Base-by-base conservation (phyloP, 164 flowering plant species). In the Santalum album region DNA sequence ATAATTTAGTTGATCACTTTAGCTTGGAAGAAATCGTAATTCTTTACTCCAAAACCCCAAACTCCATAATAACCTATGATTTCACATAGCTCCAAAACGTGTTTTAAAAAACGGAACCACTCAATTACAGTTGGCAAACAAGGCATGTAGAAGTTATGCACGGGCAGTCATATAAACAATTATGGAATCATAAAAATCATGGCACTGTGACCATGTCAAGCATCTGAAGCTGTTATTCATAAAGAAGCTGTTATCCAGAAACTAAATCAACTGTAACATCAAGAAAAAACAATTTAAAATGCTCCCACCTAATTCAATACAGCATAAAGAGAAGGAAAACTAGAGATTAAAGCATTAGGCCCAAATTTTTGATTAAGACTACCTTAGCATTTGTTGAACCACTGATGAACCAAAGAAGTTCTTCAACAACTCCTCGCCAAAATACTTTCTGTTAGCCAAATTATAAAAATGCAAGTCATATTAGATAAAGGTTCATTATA, bases 351-450 rank as follows among this genome's bases (percentile, higher is more conserved):
- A 29, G 6, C 4, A 4, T 9, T 29, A 29, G 34, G 34, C 9
- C 34, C 34, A 29, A 4, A 29, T 29, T 4, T 29, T 9, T 9
- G 9, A 29, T 29, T 3, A 4, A 29, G 9, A 29, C 9, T 29
- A 91, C 98, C 92, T 81, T 91, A 14, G 92, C 95, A 76, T 74
- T 91, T 47, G 96, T 91, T 32, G 98, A 88, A 32, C 98, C 98
- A 67, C 96, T 91, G 59, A 91, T 81, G 72, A 86, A 91, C 98
- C 98, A 91, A 67, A 91, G 56, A 49, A 91, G 84, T 68, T 91
- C 98, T 71, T 91, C 96, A 65, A 91, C 95, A 65, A 91, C 98
- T 45, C 95, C 98, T 61, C 96, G 75, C 96, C 96, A 90, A 61
- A 90, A 90, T 25, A 87, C 90, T 79, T 80, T 85, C 96, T 90